These are phyloP conservation scores for Neckera pumila DNA, from an alignment of 225 moss, liverwort and hornwort genomes.

Conservation along the genomic window DNA sequence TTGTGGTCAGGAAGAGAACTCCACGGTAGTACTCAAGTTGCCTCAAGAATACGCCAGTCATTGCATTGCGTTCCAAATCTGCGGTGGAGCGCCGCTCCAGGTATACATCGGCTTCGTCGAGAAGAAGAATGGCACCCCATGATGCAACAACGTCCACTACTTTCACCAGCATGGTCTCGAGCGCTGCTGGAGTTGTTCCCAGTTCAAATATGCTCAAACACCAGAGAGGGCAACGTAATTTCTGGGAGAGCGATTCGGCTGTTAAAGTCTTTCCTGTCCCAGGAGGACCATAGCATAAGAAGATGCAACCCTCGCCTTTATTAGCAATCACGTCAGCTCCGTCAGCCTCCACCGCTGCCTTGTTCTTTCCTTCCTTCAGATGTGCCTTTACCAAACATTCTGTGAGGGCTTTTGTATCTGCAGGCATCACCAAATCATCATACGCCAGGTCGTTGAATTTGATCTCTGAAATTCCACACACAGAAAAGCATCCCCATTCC, in stretches of 20 bases:
- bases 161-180: conserved; percentile 9
- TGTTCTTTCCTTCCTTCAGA: conserved; percentile 7
- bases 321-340: conserved; percentile 6
- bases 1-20: conserved; percentile 27
- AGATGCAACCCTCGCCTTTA: too few species aligned
- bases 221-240: conserved; percentile 14
- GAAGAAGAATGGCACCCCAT: conserved; percentile 1
- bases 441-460: background rate
- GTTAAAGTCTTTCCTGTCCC: too few species aligned
- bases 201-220: conserved; percentile 19
- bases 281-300: too few species aligned
- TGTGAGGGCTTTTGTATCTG: too few species aligned
- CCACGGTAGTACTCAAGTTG: conserved; percentile 22
- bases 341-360: conserved; percentile 30
- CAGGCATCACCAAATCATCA: background rate
- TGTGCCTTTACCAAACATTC: too few species aligned
- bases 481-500: background rate
- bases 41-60: conserved; percentile 22
- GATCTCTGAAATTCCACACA: background rate
- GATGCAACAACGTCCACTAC: conserved; percentile 3
- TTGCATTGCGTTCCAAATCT: conserved; percentile 5
- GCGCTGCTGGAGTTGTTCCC: background rate
- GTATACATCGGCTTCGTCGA: conserved; percentile 7
- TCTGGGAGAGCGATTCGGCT: conserved; percentile 3
- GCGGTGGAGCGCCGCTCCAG: background rate